Conservation (phyloP, 176 grass and related monocot genomes). For the Phragmites australis region DNA sequence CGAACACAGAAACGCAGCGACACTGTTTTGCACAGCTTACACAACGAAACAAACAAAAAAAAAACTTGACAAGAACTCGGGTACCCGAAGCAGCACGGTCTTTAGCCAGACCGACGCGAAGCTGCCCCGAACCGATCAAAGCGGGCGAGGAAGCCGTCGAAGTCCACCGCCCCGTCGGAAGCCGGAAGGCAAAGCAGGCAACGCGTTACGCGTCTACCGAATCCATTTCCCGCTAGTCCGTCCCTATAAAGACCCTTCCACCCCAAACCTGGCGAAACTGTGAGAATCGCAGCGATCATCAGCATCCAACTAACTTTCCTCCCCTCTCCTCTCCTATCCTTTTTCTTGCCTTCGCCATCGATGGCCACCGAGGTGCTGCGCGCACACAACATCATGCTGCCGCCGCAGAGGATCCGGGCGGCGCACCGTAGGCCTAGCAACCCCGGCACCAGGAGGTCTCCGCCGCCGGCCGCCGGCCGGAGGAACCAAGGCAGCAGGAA, state of each 20-base stretch:
- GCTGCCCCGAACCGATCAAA: background rate
- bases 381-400: constrained; percentile 39
- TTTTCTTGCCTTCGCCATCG: background rate
- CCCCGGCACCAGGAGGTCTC: background rate
- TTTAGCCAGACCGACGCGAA: background rate
- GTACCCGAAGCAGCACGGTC: background rate
- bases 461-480: background rate
- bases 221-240: background rate
- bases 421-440: constrained; percentile 11
- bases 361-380: constrained; percentile 57
- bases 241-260: background rate
- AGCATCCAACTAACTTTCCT: background rate
- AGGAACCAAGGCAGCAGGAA: constrained; percentile 13
- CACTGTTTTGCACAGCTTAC: too few relatives aligned
- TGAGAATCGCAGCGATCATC: background rate
- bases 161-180: constrained; percentile 18
- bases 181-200: background rate
- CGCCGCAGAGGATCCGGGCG: constrained; percentile 8
- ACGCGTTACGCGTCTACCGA: constrained; percentile 40
- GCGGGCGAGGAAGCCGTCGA: constrained; percentile 30
- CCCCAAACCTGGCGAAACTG: background rate
- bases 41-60: too few relatives aligned
- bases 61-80: background rate
- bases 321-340: background rate
- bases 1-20: too few relatives aligned